Conservation (phyloP, 441 rosid genomes). For the Pelargonium cotyledonis region DNA sequence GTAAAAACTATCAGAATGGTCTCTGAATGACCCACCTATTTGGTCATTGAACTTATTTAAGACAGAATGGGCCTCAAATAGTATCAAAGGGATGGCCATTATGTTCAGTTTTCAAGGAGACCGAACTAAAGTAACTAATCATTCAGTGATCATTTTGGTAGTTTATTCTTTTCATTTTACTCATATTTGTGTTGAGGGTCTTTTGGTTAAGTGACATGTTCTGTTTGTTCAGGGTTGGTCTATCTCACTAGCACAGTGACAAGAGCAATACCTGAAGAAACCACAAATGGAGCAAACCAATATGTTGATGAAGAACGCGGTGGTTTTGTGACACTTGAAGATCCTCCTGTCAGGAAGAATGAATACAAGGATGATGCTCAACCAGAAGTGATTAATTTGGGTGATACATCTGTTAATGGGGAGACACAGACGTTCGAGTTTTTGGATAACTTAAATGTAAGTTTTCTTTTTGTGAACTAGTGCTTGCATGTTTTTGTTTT, state of each 20-base stretch:
- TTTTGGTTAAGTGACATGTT: no score
- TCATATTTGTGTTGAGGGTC: no score
- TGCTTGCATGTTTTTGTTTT: neutral
- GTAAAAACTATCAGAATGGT: no score
- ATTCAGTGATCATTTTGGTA: no score
- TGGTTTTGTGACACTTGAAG: constrained; percentile 26
- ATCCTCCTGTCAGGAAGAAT: constrained; percentile 25
- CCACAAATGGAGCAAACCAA: constrained; percentile 32
- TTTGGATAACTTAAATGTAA: constrained; percentile 44
- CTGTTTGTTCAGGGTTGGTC: constrained; percentile 25
- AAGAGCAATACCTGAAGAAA: constrained; percentile 50
- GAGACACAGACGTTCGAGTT: constrained; percentile 35
- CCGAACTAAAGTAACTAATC: no score
- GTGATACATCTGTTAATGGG: constrained; percentile 31
- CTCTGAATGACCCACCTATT: no score
- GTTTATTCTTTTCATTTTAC: no score
- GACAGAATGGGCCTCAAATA: no score
- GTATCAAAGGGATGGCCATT: no score
- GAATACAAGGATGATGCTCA: constrained; percentile 23
- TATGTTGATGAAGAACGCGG: constrained; percentile 36
- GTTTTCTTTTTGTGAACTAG: constrained; percentile 23
- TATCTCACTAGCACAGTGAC: constrained; percentile 23
- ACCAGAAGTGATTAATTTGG: constrained; percentile 20
- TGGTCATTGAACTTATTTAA: no score
- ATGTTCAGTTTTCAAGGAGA: no score